A percentile compares a stretch with the other conserved stretches of the same genome.
phyloP scores from a whole-genome alignment of 2,329 filamentous ascomycete species.

The Aspergillus awamori region DNA sequence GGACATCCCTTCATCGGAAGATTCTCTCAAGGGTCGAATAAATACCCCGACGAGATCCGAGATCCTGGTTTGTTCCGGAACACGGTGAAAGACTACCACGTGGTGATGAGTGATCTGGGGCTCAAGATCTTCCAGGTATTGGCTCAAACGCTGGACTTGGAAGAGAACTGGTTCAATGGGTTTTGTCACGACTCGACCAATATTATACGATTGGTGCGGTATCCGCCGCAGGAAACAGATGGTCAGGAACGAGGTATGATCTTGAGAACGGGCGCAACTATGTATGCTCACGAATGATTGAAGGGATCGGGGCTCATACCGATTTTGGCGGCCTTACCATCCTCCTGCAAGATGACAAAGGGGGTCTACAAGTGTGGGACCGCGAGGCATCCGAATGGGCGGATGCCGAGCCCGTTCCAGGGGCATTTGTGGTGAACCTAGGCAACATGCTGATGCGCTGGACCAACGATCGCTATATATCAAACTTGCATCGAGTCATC shows the following conservation, averaged over 20 bases:
- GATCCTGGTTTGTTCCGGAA: conserved; percentile 9
- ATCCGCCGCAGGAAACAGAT: conserved; percentile 30
- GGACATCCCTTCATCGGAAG: conserved; percentile 22
- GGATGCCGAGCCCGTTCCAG: conserved; percentile 27
- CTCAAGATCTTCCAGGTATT: conserved; percentile 22
- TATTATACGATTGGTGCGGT: conserved; percentile 31
- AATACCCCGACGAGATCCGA: conserved; percentile 10
- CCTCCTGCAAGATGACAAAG: conserved; percentile 32
- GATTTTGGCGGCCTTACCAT: conserved; percentile 40
- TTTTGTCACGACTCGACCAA: conserved; percentile 32
- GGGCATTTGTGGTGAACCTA: conserved; percentile 35
- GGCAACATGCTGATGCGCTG: conserved; percentile 36
- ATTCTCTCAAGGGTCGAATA: conserved; percentile 29
- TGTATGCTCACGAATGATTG: not conserved
- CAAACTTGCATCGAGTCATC: conserved; percentile 34
- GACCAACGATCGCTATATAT: conserved; percentile 33
- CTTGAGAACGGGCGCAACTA: no score
- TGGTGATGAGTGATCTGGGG: conserved; percentile 21
- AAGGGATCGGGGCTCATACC: conserved; percentile 36
- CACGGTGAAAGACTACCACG: conserved; percentile 15
- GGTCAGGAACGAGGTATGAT: conserved; percentile 22
- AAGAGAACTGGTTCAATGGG: conserved; percentile 23
- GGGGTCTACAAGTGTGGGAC: conserved; percentile 34
- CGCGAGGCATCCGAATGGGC: conserved; percentile 26
- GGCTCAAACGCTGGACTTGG: conserved; percentile 20